Evolutionary conservation across 441 rosid genomes (phyloP), one percentile per base, ranked within the genome.

Genomic region (Pelargonium myrrhifolium): DNA sequence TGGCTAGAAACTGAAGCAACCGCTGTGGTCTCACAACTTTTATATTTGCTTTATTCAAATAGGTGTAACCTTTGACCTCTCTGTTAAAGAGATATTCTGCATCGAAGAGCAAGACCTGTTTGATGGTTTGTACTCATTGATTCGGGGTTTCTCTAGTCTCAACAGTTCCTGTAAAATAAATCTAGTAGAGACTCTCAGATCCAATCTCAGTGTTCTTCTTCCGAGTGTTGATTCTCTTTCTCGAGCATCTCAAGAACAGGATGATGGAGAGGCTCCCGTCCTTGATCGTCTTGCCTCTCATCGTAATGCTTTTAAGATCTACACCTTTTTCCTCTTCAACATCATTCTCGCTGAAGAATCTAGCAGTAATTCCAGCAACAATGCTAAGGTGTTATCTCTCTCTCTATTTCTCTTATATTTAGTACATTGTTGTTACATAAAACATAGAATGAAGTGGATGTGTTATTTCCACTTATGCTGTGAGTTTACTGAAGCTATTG

Each of bases 151-250:
- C 72, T 68, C 76, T 24, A 49, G 47, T 73, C 97, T 95, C 65
- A 72, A 78, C 9, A 76, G 89, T 14, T 58, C 86, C 65, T 87
- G 83, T 76, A 92, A 95, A 70, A 79, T 81, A 75, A 86, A 83
- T 75, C 81, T 89, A 49, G 86, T 85, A 0, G 99, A 95, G 79
- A 87, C 89, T 71, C 89, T 95, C 6, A 82, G 99, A 22, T 92
- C 97, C 65, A 95, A 95, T 72, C 79, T 95, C 55, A 87, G 92
- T 63, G 98, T 95, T 77, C 96, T 95, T 69, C 97, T 95, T 53
- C 99, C 97, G 9, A 95, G 88, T 74, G 86, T 95, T 0, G 99
- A 92, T 78, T 85, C 91, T 0, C 88, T 92, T 9, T 84, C 90
- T 0, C 80, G 99, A 18, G 72, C 72, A 63, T 80, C 81, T 21